Base-by-base conservation (phyloP, 202 grass and related monocot genomes). In the Zizania palustris region DNA sequence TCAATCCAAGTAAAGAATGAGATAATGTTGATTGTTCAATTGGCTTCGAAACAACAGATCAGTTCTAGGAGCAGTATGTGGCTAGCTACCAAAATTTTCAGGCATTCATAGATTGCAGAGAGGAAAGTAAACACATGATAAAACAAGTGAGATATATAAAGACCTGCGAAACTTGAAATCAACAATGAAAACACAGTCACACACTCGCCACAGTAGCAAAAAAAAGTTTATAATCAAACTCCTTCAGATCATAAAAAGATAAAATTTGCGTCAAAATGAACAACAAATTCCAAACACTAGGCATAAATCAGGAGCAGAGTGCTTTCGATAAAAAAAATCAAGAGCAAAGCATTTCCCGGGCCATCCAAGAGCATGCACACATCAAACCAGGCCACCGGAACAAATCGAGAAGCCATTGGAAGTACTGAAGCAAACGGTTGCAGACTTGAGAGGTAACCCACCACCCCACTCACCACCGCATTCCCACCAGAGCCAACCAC, bases 1-100 rank as follows among this genome's bases (percentile, higher is more conserved):
- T 46, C 64, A 42, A 81, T 70, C 1, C 63, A 62, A 11, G 39
- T 11, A 33, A 20, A 68, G 63, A 74, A 63, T 33, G 9, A 40
- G 33, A 58, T 10, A 15, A 13, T 22, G 7, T 14, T 54, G 14
- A 45, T 80, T 85, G 16, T 67, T 50, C 42, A 11, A 60, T 49
- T 60, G 9, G 16, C 38, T 72, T 78, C 3, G 28, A 55, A 80
- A 61, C 21, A 42, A 49, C 3, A 14, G 19, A 4, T n/a, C 10
- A 16, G 22, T 11, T 15, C 50, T 73, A 42, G 7, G 48, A 72
- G 9, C 36, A 41, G 21, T 42, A 51, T 36, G 20, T 38, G 16
- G 13, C 37, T 37, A 63, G 53, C 38, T 20, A 5, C 36, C 20
- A 45, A 56, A 71, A 3, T 54, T 45, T 78, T 16, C n/a, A 36